Evolutionary conservation across 2,329 filamentous ascomycete species (phyloP).

Genomic region (Phyllachora maydis): DNA sequence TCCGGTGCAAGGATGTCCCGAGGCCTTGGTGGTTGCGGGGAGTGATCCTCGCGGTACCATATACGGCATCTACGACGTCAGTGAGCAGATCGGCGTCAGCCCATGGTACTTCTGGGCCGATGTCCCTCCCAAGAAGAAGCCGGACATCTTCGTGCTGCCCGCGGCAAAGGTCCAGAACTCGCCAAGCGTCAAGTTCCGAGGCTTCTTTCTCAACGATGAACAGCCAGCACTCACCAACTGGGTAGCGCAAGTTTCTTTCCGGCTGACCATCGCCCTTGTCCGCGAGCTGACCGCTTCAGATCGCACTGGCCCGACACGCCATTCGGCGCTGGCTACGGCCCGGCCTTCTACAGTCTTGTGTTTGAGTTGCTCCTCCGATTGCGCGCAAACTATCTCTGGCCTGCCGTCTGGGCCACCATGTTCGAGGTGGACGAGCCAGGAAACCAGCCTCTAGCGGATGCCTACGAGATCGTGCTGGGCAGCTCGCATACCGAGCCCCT

Average conservation of each 20-base stretch:
- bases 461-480: conserved; percentile 54
- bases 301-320: too few relatives aligned
- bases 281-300: too few relatives aligned
- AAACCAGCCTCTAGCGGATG: conserved; percentile 49
- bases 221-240: conserved; percentile 47
- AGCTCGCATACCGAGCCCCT: conserved; percentile 58
- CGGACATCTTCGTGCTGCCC: conserved; percentile 31
- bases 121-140: conserved; percentile 27
- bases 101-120: conserved; percentile 53
- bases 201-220: conserved; percentile 53
- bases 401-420: conserved; percentile 42
- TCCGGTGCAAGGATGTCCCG: conserved; percentile 31
- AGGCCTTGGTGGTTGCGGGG: conserved; percentile 46
- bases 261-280: too few relatives aligned
- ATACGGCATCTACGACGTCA: conserved; percentile 50
- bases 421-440: conserved; percentile 50
- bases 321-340: conserved; percentile 26
- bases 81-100: conserved; percentile 53
- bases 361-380: conserved; percentile 52
- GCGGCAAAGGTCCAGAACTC: conserved; percentile 32
- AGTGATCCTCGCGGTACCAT: conserved; percentile 45
- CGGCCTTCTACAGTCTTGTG: conserved; percentile 46
- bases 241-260: too few relatives aligned
- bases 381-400: conserved; percentile 59
- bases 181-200: conserved; percentile 45